These are phyloP conservation scores for Globisporangium nunn DNA, from an alignment of 352 stramenopile genomes.

Conservation along the genomic window DNA sequence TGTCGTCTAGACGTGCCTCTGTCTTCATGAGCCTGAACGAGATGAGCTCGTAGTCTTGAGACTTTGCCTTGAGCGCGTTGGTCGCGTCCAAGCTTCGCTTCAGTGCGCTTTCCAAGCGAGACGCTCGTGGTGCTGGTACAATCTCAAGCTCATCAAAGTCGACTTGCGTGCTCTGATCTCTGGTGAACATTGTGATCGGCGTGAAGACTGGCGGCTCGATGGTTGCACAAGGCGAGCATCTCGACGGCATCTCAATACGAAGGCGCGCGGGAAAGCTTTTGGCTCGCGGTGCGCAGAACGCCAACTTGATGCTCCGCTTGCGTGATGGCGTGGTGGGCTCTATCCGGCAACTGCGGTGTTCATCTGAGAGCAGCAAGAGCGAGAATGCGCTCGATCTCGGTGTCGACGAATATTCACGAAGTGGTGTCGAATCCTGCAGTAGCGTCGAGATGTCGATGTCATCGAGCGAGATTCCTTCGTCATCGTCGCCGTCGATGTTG, in stretches of 20 bases:
- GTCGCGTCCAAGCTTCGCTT: slow-evolving; percentile 27
- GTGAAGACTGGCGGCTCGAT: slow-evolving; percentile 17
- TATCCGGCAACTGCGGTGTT: slow-evolving; percentile 17
- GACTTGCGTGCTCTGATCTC: slow-evolving; percentile 26
- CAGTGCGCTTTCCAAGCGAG: slow-evolving; percentile 23
- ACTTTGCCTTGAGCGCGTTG: slow-evolving; percentile 33
- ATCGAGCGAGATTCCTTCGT: slow-evolving; percentile 5
- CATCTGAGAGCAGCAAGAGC: slow-evolving; percentile 29
- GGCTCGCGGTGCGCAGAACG: slow-evolving; percentile 14
- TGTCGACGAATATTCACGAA: background rate
- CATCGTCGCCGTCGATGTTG: background rate
- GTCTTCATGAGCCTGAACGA: slow-evolving; percentile 21
- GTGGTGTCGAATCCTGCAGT: slow-evolving; percentile 14
- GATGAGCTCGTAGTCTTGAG: slow-evolving; percentile 33
- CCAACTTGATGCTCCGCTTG: slow-evolving; percentile 20
- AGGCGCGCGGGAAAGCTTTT: slow-evolving; percentile 23
- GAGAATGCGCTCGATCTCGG: slow-evolving; percentile 11
- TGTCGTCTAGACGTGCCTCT: slow-evolving; percentile 16
- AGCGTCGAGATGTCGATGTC: slow-evolving; percentile 21
- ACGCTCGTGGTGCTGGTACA: background rate
- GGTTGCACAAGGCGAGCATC: background rate
- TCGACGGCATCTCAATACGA: slow-evolving; percentile 16
- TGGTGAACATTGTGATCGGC: slow-evolving; percentile 17
- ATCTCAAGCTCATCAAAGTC: slow-evolving; percentile 8
- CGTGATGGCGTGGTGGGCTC: background rate